Evolutionary conservation across 306 rosid species (phyloP), one percentile per base, ranked within the genome.

Genomic region (Trifolium repens): DNA sequence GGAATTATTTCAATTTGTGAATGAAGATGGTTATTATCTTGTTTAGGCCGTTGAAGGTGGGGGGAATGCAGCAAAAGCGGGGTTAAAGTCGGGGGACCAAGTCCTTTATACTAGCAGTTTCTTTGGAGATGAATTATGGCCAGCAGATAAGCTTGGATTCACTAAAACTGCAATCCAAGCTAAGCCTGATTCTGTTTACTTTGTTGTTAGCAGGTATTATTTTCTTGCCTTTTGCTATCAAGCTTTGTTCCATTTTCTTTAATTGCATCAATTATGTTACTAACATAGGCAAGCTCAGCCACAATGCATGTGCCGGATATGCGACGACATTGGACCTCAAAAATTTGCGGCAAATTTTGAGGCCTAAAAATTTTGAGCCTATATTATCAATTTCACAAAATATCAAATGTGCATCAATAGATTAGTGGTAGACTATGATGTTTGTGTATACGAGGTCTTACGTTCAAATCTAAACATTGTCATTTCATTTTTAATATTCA

Each of bases 111-210:
- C 98, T 6, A 94, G 99, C 85, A 92, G 99, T 83, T 92, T 94
- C 90, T 94, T 94, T 76, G 99, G 99, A 39, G 99, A 94, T 87
- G 99, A 94, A 79, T 83, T 94, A 52, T 94, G 99, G 99, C 99
- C 99, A 2, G 99, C 99, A 0, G 99, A 92, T 90, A 94, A 94
- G 88, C 87, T 94, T 44, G 99, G 99, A n/a, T 92, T 92, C 22
- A 94, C 98, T 17, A 94, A 94, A 87, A 94, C 99, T 22, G 99
- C 98, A 30, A 81, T 92, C 77, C 91, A 94, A 82, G 99, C 99
- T 17, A 92, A 92, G 88, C 96, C 99, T 3, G 98, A 94, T 27
- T 89, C 96, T 57, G 85, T 94, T 82, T 94, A 94, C 89, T 94
- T 94, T 78, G 99, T 94, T 52, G 96, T 94, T 77, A 92, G 81